Base-by-base conservation (phyloP, 2,329 filamentous ascomycete genomes). In the Cucurbitaria berberidis region DNA sequence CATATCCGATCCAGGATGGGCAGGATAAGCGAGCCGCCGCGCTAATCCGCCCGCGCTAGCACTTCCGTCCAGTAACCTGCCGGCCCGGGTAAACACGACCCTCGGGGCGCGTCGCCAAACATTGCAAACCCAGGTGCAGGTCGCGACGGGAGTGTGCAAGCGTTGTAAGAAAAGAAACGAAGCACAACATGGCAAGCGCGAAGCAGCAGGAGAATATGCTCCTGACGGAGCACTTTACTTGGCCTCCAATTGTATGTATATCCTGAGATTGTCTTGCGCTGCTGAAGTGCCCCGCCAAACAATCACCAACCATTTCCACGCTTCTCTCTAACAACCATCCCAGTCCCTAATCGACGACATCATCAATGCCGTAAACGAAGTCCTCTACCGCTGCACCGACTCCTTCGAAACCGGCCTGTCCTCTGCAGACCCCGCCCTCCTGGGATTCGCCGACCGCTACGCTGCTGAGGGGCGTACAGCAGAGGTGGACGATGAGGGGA, bases 291-390 rank as follows among this genome's bases (percentile, higher is more conserved):
- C 51, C 53, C 51, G 27, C 51, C 45, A 58, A 51, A 30, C 27
- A 30, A 34, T n/a, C 34, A 19, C 34, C 16, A 30, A 22, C 34
- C 19, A 41, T 24, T 8, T 22, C 19, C 21, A 48, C 30, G 19
- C 45, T 39, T 5, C 18, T 21, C 9, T 21, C 35, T 24, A 39
- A 39, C 35, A 29, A 27, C 24, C 15, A 10, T 43, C 48, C 22
- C 68, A 96, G 93, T 90, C 90, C 56, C 86, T 99, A 36, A 89
- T 99, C 70, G 95, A 99, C 84, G 93, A 98, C 78, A 93, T 98
- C 66, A 96, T 98, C 80, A 97, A 98, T 81, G 90, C 89, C 49
- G 87, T 97, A 75, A 99, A 98, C 80, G 90, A 93, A 69, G 85
- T 97, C 67, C 89, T 95, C 68, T 95, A 96, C 77, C 89, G 89